Base-by-base conservation (phyloP, 2,329 filamentous ascomycete genomes). In the Harringtonia lauricola region DNA sequence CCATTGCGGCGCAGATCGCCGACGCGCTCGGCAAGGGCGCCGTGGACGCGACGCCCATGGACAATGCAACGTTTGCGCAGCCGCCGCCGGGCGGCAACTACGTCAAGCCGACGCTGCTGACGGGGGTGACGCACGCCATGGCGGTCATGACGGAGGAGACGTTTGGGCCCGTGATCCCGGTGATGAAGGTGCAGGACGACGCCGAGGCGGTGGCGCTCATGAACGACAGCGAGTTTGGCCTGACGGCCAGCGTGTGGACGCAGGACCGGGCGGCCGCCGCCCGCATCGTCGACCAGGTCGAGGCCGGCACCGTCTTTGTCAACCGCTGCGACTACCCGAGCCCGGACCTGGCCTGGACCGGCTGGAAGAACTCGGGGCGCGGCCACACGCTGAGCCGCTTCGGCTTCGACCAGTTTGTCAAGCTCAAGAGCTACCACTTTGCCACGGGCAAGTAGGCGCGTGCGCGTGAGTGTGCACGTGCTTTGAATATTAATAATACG, bases 231-330 rank as follows among this genome's bases (percentile, higher is more conserved):
- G 81, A 94, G 51, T 94, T 94, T 59, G 90, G 90, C 6, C 71
- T 96, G 49, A 95, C 90, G 4, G 90, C 89, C n/a, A 94, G 87
- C 56, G 88, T 96, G 55, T 96, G 90, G 90, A 95, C 88, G 46
- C 94, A 92, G 62, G 87, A 96, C 57, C 77, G 80, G 3, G 71
- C 68, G 37, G 81, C 72, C 57, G 90, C 83, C 15, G 79, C 88
- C 54, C 74, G 84, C 59, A 71, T 96, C 42, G 78, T 83, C 33
- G 81, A 92, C 44, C 71, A 81, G 41, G 79, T 96, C 39, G 89
- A 95, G 60, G 89, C 90, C 37, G 90, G 90, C 35, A 96, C 90
- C 2, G 89, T 95, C 39, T 96, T 95, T 65, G 86, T 96, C 55
- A 96, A 96, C 63, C 78, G 90, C 55, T 88, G 86, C 57, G 90